A percentile compares a stretch with the other conserved stretches of the same genome.
These are phyloP conservation scores for Chaetomiaceae sp. DNA, from an alignment of 2,329 filamentous ascomycete genomes.

Conservation along the genomic window DNA sequence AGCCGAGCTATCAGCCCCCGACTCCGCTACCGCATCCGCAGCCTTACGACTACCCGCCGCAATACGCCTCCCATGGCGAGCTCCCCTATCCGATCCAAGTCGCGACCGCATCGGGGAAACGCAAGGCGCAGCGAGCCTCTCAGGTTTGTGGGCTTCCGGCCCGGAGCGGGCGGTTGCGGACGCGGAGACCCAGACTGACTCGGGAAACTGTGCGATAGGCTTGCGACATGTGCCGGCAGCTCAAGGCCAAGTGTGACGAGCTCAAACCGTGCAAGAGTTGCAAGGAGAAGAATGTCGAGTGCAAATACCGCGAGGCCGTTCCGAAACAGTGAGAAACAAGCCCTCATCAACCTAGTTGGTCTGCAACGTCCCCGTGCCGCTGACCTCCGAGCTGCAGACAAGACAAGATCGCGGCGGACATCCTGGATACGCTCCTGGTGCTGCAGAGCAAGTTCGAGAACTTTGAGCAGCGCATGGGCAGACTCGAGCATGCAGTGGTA, in stretches of 20 bases:
- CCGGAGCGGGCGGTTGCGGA: not conserved
- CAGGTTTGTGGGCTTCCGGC: conserved; percentile 39
- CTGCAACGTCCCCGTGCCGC: conserved; percentile 4
- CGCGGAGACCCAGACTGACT: not conserved
- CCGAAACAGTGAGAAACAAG: conserved; percentile 66
- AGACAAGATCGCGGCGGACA: conserved; percentile 56
- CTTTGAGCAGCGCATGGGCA: conserved; percentile 34
- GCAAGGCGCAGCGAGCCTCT: conserved; percentile 59
- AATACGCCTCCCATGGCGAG: conserved; percentile 33
- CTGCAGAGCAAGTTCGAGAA: conserved; percentile 35
- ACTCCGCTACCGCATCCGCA: conserved; percentile 35
- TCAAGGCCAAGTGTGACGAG: conserved; percentile 91
- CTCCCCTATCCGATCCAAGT: conserved; percentile 37
- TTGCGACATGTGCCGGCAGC: conserved; percentile 79
- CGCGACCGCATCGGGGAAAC: conserved; percentile 43
- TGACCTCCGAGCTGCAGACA: conserved; percentile 41
- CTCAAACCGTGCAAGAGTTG: conserved; percentile 79
- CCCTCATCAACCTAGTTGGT: too few species aligned
- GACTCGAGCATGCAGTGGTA: conserved; percentile 33
- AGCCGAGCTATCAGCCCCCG: conserved; percentile 36
- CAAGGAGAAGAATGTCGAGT: conserved; percentile 75
- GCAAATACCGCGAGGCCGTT: conserved; percentile 83
- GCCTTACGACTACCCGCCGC: conserved; percentile 29
- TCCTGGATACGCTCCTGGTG: conserved; percentile 47
- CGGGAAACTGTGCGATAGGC: conserved; percentile 49